phyloP scores from a whole-genome alignment of 2,329 filamentous ascomycete genomes.

The Diaporthe aspalathi region DNA sequence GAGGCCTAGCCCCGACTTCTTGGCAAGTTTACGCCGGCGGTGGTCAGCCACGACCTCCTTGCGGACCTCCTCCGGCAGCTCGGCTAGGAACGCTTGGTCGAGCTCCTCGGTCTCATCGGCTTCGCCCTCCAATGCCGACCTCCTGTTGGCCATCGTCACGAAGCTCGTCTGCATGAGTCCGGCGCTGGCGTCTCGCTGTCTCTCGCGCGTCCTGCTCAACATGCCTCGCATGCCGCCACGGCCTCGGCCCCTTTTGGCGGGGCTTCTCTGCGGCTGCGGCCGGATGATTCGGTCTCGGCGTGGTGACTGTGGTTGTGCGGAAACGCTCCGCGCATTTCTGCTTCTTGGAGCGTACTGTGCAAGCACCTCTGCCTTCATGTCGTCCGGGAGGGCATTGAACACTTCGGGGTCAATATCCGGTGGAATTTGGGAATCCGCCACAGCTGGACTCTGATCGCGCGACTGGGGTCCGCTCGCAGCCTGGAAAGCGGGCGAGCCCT shows the following conservation, averaged over 20 bases:
- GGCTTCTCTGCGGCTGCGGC: conserved; percentile 66
- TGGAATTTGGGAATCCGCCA: conserved; percentile 58
- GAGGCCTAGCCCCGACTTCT: conserved; percentile 59
- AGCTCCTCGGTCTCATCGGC: conserved; percentile 61
- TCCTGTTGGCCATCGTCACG: conserved; percentile 54
- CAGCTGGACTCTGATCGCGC: conserved; percentile 53
- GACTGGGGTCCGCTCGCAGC: conserved; percentile 45
- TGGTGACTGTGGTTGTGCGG: conserved; percentile 61
- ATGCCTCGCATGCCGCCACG: conserved; percentile 48
- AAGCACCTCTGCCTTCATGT: conserved; percentile 86
- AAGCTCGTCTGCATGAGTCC: conserved; percentile 82
- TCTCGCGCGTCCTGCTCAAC: conserved; percentile 59
- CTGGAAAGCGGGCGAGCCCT: conserved; percentile 44
- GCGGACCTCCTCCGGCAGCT: conserved; percentile 84
- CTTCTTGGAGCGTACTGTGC: conserved; percentile 70
- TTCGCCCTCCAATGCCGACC: conserved; percentile 45
- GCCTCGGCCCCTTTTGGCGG: conserved; percentile 70
- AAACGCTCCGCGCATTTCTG: conserved; percentile 45
- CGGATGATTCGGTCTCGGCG: conserved; percentile 66
- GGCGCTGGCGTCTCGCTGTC: conserved; percentile 64
- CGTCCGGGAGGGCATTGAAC: conserved; percentile 83
- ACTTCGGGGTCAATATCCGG: conserved; percentile 88
- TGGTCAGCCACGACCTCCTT: conserved; percentile 83
- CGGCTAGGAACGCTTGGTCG: conserved; percentile 80
- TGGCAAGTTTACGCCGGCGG: conserved; percentile 69